Evolutionary conservation across 495 filamentous ascomycete species (phyloP), one percentile per base, ranked within the genome.

Genomic region (Penicillium verhagenii): DNA sequence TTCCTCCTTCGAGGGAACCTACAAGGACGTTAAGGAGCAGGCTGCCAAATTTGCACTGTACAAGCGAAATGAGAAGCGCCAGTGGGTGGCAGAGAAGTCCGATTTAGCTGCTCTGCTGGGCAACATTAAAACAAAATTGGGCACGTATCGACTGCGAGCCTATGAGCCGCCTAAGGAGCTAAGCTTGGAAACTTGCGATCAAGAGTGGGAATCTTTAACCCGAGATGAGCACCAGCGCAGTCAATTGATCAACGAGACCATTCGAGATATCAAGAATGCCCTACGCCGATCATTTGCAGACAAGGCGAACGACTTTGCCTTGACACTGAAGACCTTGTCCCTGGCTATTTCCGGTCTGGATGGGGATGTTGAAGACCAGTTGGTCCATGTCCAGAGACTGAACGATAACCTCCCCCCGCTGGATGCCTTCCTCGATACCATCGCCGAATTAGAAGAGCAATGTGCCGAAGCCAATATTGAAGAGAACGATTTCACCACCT

Each of bases 111-210:
- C 91, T 9, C 73, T 98, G 54, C 71, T 98, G 44, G 95, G 94
- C n/a, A 98, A 98, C 63, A 97, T 98, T 77, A 97, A 96, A 75
- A 97, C 94, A 0, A 98, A 98, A 74, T 79, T 98, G 59, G 89
- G 88, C 57, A 98, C 94, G 21, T 98, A 98, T 68, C 84, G 92
- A 35, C 76, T 98, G 33, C 84, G 91, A 62, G 83, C 92, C 4
- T 98, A 97, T 60, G 87, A 96, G 23, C 94, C 94, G 38, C 95
- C 95, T 9, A 72, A 79, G 47, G 87, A 94, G 54, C 71, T 97
- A 29, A 86, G 83, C 45, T 68, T 92, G 44, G 92, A 95, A 45
- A 83, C 84, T 9, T 80, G 92, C 55, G 94, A 97, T 52, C 68
- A 73, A 33, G 89, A 93, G 57, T 98, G 94, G 94, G 78, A 82